Conservation (phyloP, 2,329 filamentous ascomycete genomes). For the Fragosphaeria purpurea region DNA sequence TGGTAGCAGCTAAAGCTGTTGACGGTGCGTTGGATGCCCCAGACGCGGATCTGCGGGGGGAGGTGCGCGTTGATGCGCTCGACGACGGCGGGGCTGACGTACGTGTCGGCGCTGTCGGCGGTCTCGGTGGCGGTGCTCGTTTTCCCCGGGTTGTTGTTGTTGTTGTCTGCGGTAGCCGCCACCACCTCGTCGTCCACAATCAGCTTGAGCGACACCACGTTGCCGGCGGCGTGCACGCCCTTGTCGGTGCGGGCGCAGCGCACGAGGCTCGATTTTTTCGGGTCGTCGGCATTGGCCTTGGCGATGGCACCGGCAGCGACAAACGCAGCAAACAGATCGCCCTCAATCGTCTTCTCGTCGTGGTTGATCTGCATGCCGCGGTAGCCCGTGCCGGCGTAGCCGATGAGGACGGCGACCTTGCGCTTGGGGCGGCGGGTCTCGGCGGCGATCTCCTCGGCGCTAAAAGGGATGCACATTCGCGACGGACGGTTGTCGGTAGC, state of each 20-base stretch:
- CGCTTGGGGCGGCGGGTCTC: conserved; percentile 80
- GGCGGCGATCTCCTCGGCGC: conserved; percentile 73
- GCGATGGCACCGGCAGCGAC: conserved; percentile 87
- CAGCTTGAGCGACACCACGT: conserved; percentile 88
- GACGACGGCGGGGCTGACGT: conserved; percentile 41
- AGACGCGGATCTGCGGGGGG: conserved; percentile 82
- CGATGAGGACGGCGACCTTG: conserved; percentile 92
- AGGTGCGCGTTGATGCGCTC: conserved; percentile 83
- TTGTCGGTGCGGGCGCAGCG: conserved; percentile 95
- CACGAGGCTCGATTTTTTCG: conserved; percentile 89
- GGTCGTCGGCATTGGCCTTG: conserved; percentile 92
- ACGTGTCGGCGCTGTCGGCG: conserved; percentile 35
- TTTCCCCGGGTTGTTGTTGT: too few relatives aligned
- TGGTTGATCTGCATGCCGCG: conserved; percentile 89
- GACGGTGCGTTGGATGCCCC: conserved; percentile 84
- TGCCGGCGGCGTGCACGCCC: conserved; percentile 91
- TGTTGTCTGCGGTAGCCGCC: too few relatives aligned
- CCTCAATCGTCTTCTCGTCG: conserved; percentile 85
- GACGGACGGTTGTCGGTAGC: conserved; percentile 31
- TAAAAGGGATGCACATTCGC: conserved; percentile 47
- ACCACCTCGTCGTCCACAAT: conserved; percentile 66
- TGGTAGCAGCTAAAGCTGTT: conserved; percentile 93
- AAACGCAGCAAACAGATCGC: conserved; percentile 87
- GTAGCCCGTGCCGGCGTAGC: conserved; percentile 93
- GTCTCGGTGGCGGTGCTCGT: too few relatives aligned